These are phyloP conservation scores for Cucurbita argyrosperma DNA, from an alignment of 306 rosid species.

Conservation along the genomic window DNA sequence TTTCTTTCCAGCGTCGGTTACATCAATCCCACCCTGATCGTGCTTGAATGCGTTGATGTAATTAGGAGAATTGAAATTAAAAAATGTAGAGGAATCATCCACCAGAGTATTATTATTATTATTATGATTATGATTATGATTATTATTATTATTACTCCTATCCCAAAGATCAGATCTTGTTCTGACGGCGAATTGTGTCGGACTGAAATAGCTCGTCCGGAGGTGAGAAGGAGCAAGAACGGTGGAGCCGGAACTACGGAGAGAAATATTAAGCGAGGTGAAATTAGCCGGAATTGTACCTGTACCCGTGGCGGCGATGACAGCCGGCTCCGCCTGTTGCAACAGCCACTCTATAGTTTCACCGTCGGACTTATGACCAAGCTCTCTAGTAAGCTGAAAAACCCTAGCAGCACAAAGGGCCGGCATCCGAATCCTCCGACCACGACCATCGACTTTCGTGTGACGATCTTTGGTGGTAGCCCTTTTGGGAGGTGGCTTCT, in stretches of 20 bases:
- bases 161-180: slow-evolving; percentile 35
- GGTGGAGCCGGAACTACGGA: slow-evolving; percentile 86
- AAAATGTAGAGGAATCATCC: slow-evolving; percentile 17
- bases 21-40: slow-evolving; percentile 12
- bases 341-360: slow-evolving; percentile 95
- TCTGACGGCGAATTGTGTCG: slow-evolving; percentile 16
- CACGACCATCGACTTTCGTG: slow-evolving; percentile 89
- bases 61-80: slow-evolving; percentile 38
- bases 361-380: slow-evolving; percentile 88
- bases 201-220: slow-evolving; percentile 38
- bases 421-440: slow-evolving; percentile 99
- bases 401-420: slow-evolving; percentile 93
- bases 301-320: slow-evolving; percentile 86
- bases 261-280: slow-evolving; percentile 79
- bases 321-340: slow-evolving; percentile 85
- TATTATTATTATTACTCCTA: not conserved
- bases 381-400: slow-evolving; percentile 75
- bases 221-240: slow-evolving; percentile 82
- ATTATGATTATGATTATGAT: not conserved
- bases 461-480: slow-evolving; percentile 72
- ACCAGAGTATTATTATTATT: not conserved
- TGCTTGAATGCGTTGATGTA: slow-evolving; percentile 32
- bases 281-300: slow-evolving; percentile 94
- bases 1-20: slow-evolving; percentile 35
- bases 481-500: slow-evolving; percentile 52